Conservation (phyloP, 1,284 basidiomycete species). For the Violaceomyces palustris region DNA sequence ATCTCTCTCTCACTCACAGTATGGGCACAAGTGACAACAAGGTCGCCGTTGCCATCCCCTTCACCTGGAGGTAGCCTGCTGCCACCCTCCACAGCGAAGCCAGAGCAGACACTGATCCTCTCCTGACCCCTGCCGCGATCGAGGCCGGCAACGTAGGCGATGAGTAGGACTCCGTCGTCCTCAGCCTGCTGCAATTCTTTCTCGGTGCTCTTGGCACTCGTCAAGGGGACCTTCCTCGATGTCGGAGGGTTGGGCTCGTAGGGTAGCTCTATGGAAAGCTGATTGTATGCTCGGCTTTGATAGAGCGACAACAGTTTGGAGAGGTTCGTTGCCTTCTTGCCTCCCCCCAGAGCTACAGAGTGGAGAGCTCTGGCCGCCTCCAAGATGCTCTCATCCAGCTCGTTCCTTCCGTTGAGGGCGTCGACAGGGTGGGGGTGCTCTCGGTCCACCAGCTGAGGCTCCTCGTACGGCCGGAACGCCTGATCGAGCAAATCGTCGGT, state of each 20-base stretch:
- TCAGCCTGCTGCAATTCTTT: slow-evolving; percentile 28
- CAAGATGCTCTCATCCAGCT: slow-evolving; percentile 40
- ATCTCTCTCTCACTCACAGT: too few relatives aligned
- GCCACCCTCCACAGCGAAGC: slow-evolving; percentile 59
- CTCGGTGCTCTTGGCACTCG: slow-evolving; percentile 28
- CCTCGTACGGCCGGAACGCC: slow-evolving; percentile 23
- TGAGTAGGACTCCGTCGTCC: slow-evolving; percentile 58
- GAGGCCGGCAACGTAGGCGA: slow-evolving; percentile 60
- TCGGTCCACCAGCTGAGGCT: slow-evolving; percentile 16
- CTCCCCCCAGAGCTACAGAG: too few relatives aligned
- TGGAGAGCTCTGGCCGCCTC: slow-evolving; percentile 28
- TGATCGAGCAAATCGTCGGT: slow-evolving; percentile 31
- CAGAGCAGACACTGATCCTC: slow-evolving; percentile 62
- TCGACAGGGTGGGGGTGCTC: slow-evolving; percentile 41
- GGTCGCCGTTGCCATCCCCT: slow-evolving; percentile 50
- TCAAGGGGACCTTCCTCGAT: slow-evolving; percentile 31
- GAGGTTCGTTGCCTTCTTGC: slow-evolving; percentile 10
- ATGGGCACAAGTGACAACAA: slow-evolving; percentile 65
- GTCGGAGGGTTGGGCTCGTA: slow-evolving; percentile 40
- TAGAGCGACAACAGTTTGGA: slow-evolving; percentile 12
- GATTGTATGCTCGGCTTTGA: slow-evolving; percentile 18
- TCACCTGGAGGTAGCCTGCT: slow-evolving; percentile 27
- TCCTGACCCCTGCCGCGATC: slow-evolving; percentile 53
- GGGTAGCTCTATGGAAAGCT: slow-evolving; percentile 44
- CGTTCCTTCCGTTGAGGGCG: slow-evolving; percentile 35